Percentiles rank a stretch among this genome's conserved stretches.
These are phyloP conservation scores for Aristolochia contorta DNA, from an alignment of 164 flowering plant genomes.

Conservation along the genomic window DNA sequence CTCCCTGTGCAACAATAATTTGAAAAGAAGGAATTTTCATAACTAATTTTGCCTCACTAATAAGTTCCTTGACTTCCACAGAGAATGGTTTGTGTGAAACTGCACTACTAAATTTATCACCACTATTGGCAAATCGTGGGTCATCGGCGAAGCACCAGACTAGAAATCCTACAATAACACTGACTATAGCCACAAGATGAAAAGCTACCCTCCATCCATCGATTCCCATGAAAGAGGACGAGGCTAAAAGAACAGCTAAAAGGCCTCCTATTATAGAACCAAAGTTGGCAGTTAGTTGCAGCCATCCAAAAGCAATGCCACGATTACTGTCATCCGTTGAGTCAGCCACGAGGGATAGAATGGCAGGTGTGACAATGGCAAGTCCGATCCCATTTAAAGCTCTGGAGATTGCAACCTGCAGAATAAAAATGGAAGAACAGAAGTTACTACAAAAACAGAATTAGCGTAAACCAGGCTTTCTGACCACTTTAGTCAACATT, in stretches of 20 bases:
- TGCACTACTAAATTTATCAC: conserved; percentile 9
- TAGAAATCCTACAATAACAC: conserved; percentile 55
- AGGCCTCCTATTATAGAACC: conserved; percentile 86
- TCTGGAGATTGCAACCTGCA: conserved; percentile 76
- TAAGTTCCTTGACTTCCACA: conserved; percentile 48
- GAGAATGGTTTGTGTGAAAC: conserved; percentile 24
- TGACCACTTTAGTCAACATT: no score
- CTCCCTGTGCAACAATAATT: conserved; percentile 89
- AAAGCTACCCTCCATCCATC: conserved; percentile 88
- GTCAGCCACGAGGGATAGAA: conserved; percentile 88
- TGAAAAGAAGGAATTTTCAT: conserved; percentile 71
- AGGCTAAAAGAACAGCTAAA: conserved; percentile 59
- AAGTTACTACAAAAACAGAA: no score
- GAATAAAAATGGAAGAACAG: no score
- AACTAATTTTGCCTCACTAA: conserved; percentile 62
- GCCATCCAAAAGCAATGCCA: conserved; percentile 90
- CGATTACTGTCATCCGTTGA: conserved; percentile 76
- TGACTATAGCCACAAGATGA: conserved; percentile 64
- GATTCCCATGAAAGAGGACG: conserved; percentile 59
- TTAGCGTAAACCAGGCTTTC: no score
- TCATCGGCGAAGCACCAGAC: conserved; percentile 58
- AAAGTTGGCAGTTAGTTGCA: conserved; percentile 65
- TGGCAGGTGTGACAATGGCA: conserved; percentile 79
- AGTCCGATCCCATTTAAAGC: conserved; percentile 89
- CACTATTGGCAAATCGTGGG: conserved; percentile 42